Evolutionary conservation across 371 early-diverging fungal genomes (phyloP), one percentile per base, ranked within the genome.

Genomic region (Sporodiniella umbellata): DNA sequence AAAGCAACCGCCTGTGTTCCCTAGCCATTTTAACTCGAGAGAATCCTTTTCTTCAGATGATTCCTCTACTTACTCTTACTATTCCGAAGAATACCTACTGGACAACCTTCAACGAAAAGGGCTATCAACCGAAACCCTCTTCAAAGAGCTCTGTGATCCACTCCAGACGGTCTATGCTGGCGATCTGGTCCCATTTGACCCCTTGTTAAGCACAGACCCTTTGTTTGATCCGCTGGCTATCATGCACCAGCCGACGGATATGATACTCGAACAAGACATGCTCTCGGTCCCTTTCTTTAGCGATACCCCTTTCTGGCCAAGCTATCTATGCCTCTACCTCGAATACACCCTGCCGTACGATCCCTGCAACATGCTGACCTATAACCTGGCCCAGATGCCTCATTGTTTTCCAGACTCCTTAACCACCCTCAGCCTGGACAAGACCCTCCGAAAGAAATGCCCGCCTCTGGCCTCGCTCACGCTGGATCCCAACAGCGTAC

Each of bases 41-140:
- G 60, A 56, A 18, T 67, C 76, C 1, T 52, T 61, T 8, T 69
- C 71, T 17, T 69, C 70, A 18, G 74, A 71, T 42, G 73, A 73
- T 26, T 73, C 72, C n/a, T 77, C 78, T 14, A 62, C 74, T 2
- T 40, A 22, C 21, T 73, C 78, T 22, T 69, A 72, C 24, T 64
- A 66, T 1, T 72, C 73, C 25, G 62, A 58, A 2, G 71, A 77
- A 39, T 77, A 69, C 48, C 65, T 77, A 4, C 67, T 77, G 52
- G 78, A 77, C 35, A 64, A 71, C n/a, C n/a, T n/a, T n/a, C n/a
- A n/a, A n/a, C n/a, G n/a, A n/a, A n/a, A n/a, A n/a, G n/a, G n/a
- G n/a, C n/a, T n/a, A n/a, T n/a, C n/a, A n/a, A n/a, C n/a, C n/a
- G n/a, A n/a, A n/a, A n/a, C n/a, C n/a, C n/a, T n/a, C n/a, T 46